Evolutionary conservation across 352 stramenopile genomes (phyloP), one percentile per base, ranked within the genome.

Genomic region (Pythium insidiosum): DNA sequence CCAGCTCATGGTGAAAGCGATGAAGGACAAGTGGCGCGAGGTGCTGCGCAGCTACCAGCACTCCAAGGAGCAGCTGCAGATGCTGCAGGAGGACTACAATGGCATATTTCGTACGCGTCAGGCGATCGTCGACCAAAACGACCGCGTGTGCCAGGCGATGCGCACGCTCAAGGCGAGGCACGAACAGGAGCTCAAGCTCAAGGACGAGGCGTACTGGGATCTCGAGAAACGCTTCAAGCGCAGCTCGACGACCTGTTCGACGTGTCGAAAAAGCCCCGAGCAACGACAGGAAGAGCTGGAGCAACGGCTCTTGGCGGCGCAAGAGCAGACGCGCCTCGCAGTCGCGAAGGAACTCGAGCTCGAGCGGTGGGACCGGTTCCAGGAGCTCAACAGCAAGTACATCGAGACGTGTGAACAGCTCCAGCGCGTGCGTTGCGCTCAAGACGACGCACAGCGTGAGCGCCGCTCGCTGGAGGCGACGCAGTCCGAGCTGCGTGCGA

Each of bases 1-100:
- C 38, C 43, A 60, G 18, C 16, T 72, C 26, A 57, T 76, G 43
- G 38, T 73, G 4, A 44, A 53, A 24, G 64, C 68, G 28, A 79
- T 82, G 61, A 87, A 87, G 48, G 49, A 75, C n/a, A 84, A 84
- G 26, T 83, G 70, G 72, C 57, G 66, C 26, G 74, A 84, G 23
- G 42, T 84, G 12, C 35, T 87, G 12, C 42, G 37, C 6, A 57
- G 16, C 10, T 52, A 74, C 22, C 56, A 70, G 15, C 68, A 72
- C 35, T 59, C 67, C 0, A 77, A 73, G 34, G 68, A 84, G 37
- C 69, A 84, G 30, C 45, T 84, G 2, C 25, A 61, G 48, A 84
- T 84, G 74, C 43, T 87, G 1, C 69, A 84, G 37, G 74, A 87
- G 46, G 75, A 86, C 44, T 88, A 84, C 50, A 61, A 66, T n/a